Evolutionary conservation across 495 filamentous ascomycete species (phyloP).

Genomic region (Aspergillus sparsus): DNA sequence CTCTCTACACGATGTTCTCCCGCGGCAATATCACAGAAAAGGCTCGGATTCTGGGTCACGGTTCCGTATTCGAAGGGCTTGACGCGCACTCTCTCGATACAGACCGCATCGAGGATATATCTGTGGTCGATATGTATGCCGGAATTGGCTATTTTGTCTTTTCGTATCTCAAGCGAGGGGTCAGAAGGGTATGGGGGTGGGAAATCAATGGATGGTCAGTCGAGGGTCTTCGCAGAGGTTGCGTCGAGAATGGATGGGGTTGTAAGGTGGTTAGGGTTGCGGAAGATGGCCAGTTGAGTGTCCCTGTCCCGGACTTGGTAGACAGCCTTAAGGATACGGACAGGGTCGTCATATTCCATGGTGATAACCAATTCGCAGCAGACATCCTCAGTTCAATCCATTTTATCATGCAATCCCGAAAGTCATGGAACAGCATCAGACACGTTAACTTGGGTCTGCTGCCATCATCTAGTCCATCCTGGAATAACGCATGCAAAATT

Average conservation of each 20-base stretch:
- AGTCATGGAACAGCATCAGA: conserved; percentile 38
- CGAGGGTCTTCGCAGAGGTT: conserved; percentile 75
- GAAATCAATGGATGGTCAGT: conserved; percentile 88
- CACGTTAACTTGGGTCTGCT: conserved; percentile 86
- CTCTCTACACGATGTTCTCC: conserved; percentile 87
- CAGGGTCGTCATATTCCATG: conserved; percentile 66
- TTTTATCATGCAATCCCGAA: conserved; percentile 25
- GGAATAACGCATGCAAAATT: conserved; percentile 64
- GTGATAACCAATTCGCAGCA: conserved; percentile 63
- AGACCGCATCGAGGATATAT: conserved; percentile 35
- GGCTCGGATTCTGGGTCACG: conserved; percentile 59
- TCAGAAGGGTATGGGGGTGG: conserved; percentile 74
- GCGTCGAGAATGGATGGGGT: conserved; percentile 64
- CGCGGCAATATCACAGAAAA: conserved; percentile 90
- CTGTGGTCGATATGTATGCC: conserved; percentile 81
- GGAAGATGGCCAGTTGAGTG: conserved; percentile 28
- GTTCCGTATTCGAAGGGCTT: conserved; percentile 33
- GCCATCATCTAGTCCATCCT: conserved; percentile 65
- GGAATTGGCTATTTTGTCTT: conserved; percentile 94
- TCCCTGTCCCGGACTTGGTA: conserved; percentile 32
- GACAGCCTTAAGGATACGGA: conserved; percentile 32
- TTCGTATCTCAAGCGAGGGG: conserved; percentile 70
- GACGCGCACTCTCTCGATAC: conserved; percentile 30
- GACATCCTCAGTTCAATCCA: conserved; percentile 42
- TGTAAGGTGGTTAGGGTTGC: conserved; percentile 50